phyloP scores from a whole-genome alignment of 1,284 basidiomycete species.

The Puccinia horiana region DNA sequence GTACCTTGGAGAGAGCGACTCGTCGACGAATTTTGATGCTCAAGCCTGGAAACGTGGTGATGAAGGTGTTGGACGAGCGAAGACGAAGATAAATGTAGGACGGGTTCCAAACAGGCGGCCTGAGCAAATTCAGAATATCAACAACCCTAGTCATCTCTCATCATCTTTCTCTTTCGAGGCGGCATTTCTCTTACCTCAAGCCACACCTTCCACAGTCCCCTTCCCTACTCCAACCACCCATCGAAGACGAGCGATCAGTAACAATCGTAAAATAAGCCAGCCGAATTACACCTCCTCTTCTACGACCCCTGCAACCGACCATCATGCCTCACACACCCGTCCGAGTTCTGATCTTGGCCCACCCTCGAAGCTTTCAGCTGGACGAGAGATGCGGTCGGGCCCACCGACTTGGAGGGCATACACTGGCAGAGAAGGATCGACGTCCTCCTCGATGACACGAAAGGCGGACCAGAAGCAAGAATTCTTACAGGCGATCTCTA shows the following conservation, averaged over 20 bases:
- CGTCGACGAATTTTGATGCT: constrained; percentile 38
- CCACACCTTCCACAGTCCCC: background rate
- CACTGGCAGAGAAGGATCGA: background rate
- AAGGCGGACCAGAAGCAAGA: constrained; percentile 5
- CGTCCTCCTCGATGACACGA: background rate
- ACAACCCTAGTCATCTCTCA: background rate
- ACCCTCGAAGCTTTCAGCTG: background rate
- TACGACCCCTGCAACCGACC: background rate
- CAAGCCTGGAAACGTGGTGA: constrained; percentile 47
- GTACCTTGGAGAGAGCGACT: constrained; percentile 31
- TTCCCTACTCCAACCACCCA: background rate
- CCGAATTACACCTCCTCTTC: background rate
- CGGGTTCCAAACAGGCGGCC: background rate
- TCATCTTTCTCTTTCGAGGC: constrained; percentile 27
- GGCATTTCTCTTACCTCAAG: background rate
- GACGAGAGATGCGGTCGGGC: background rate
- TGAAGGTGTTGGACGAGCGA: background rate
- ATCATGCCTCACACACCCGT: background rate
- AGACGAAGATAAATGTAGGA: background rate
- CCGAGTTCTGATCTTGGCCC: constrained; percentile 33
- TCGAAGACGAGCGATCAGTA: background rate
- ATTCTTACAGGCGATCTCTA: constrained; percentile 26
- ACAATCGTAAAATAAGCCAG: background rate
- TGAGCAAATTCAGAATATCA: background rate
- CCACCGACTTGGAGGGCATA: constrained; percentile 32